Evolutionary conservation across 139 green algal genomes (phyloP), one percentile per base, ranked within the genome.

Genomic region (Chlamydomonas sp.): DNA sequence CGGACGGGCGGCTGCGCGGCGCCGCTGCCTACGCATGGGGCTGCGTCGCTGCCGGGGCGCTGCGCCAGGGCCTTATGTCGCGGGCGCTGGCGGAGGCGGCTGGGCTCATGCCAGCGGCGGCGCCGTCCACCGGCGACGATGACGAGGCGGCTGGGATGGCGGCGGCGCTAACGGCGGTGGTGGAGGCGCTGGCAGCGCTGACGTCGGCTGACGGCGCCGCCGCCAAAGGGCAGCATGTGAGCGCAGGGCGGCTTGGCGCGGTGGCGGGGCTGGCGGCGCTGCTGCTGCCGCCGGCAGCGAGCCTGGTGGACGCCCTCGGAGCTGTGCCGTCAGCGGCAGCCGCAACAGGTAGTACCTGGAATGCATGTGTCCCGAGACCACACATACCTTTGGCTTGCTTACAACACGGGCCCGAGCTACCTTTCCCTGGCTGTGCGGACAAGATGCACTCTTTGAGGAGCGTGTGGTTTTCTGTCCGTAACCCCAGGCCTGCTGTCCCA

Each of bases 211-310:
- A 72, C 62, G 49, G 12, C 83, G 71, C 14, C 83, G 83, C 9
- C 81, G 81, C 71, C 81, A 67, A 76, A 62, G 83, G 62, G 31
- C 83, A 64, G 83, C 74, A 87, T 57, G 59, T 15, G n/a, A 73
- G 63, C 31, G 83, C 83, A 73, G 83, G 73, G 49, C 72, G 83
- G 1, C n/a, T 57, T 31, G 83, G 83, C 2, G 83, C 72, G 59
- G 83, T 87, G 15, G 83, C 83, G 68, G 83, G 73, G 1, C 83
- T 87, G 72, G 72, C 73, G 61, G 83, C 83, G 72, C 7, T 79
- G 83, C 61, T 87, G 74, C 72, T 87, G 71, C 83, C 83, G 49
- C 83, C 83, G 83, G 73, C 83, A 73, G 4, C 83, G 0, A 87
- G 83, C 71, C 73, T 81, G 61, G 72, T 75, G 31, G 83, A 87